These are phyloP conservation scores for Fragaria vesca DNA, from an alignment of 306 rosid species.

Conservation along the genomic window DNA sequence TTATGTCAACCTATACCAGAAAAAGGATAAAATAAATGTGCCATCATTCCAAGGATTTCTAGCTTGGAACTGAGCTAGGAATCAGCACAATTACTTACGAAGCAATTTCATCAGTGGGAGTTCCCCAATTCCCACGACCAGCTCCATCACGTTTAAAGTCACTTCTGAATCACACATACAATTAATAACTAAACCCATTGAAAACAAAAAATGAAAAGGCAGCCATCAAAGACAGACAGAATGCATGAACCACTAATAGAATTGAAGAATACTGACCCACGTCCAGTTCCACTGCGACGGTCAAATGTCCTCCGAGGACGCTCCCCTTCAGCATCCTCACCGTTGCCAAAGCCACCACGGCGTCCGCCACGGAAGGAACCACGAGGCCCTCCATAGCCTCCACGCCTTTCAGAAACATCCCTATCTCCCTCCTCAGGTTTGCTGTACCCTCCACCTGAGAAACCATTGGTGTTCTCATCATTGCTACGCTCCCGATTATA, in stretches of 20 bases:
- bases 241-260: neutral
- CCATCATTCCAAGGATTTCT: neutral
- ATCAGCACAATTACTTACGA: constrained; percentile 35
- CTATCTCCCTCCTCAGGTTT: constrained; percentile 47
- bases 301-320: constrained; percentile 49
- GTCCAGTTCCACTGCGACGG: constrained; percentile 68
- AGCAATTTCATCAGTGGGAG: constrained; percentile 46
- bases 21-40: neutral
- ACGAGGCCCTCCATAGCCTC: constrained; percentile 50
- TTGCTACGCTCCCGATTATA: constrained; percentile 39
- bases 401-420: constrained; percentile 52
- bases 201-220: neutral
- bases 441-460: constrained; percentile 47
- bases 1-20: neutral
- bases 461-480: constrained; percentile 43
- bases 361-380: constrained; percentile 57
- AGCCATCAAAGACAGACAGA: too few relatives aligned
- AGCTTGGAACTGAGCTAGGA: neutral
- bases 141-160: constrained; percentile 64
- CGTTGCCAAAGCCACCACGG: constrained; percentile 51
- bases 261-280: constrained; percentile 42
- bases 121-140: constrained; percentile 70
- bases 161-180: constrained; percentile 22
- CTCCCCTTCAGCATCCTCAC: constrained; percentile 52
- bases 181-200: neutral